Evolutionary conservation across 768 basidiomycete genomes (phyloP).

Genomic region (Filobasidium wieringae): DNA sequence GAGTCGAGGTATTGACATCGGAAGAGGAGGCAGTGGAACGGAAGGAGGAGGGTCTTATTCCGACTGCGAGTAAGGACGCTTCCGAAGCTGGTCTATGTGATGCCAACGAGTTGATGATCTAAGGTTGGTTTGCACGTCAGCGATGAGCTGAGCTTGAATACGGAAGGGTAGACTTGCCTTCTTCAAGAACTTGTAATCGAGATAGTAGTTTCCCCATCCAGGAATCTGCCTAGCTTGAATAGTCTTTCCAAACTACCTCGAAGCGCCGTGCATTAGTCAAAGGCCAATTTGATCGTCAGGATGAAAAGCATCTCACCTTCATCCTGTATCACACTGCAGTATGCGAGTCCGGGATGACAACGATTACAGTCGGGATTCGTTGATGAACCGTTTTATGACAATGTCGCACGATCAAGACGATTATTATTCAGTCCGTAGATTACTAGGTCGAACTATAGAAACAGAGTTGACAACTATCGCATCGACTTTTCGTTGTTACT

Average conservation of each 20-base stretch:
- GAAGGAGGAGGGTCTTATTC: slow-evolving; percentile 50
- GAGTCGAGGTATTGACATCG: slow-evolving; percentile 1
- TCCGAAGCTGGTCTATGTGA: slow-evolving; percentile 82
- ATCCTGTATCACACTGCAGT: too few relatives aligned
- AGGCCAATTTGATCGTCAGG: too few relatives aligned
- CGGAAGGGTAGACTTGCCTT: slow-evolving; percentile 24
- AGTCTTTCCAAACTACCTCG: slow-evolving; percentile 89
- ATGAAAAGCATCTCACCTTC: too few relatives aligned
- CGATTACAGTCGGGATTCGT: too few relatives aligned
- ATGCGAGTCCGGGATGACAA: too few relatives aligned
- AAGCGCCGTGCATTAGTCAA: too few relatives aligned
- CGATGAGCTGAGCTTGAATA: slow-evolving; percentile 35
- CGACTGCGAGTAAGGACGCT: slow-evolving; percentile 71
- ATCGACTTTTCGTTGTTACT: too few relatives aligned
- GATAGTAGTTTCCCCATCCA: slow-evolving; percentile 89
- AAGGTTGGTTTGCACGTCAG: background rate
- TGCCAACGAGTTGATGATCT: slow-evolving; percentile 91
- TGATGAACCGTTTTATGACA: too few relatives aligned
- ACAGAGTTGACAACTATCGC: too few relatives aligned
- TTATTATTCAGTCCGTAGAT: too few relatives aligned
- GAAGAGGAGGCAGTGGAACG: background rate
- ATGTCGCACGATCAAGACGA: too few relatives aligned
- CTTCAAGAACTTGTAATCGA: slow-evolving; percentile 97
- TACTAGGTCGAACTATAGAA: too few relatives aligned
- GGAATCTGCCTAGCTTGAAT: slow-evolving; percentile 92